A percentile compares a stretch with the other conserved stretches of the same genome.
Evolutionary conservation across 768 basidiomycete genomes (phyloP).

Genomic region (Auriscalpium orientale): DNA sequence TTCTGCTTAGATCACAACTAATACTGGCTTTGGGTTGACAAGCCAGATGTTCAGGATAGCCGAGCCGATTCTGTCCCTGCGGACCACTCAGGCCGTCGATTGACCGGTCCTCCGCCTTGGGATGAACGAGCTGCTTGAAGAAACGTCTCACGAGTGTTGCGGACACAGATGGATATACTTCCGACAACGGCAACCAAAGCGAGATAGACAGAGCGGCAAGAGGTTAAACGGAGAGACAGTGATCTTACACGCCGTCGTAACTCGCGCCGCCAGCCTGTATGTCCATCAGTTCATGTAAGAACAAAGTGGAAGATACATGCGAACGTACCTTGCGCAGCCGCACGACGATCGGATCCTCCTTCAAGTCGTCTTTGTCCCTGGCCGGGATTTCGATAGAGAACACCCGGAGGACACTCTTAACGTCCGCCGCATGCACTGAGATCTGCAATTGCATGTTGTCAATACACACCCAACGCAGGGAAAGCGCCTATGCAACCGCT

Average conservation of each 20-base stretch:
- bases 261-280: conserved; percentile 78
- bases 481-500: neutral
- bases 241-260: conserved; percentile 72
- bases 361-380: conserved; percentile 73
- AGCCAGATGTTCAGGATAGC: too few relatives aligned
- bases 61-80: too few relatives aligned
- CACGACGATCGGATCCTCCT: conserved; percentile 78
- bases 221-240: neutral
- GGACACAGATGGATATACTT: too few relatives aligned
- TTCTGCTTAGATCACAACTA: too few relatives aligned
- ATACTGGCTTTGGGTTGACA: too few relatives aligned
- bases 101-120: too few relatives aligned
- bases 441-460: conserved; percentile 44
- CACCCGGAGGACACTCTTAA: conserved; percentile 69
- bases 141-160: too few relatives aligned
- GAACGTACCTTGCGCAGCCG: conserved; percentile 70
- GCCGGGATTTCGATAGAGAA: conserved; percentile 89
- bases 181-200: too few relatives aligned
- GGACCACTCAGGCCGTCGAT: too few relatives aligned
- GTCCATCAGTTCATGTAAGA: conserved; percentile 8
- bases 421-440: conserved; percentile 85
- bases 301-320: conserved; percentile 18
- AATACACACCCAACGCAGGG: neutral
- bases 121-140: too few relatives aligned
- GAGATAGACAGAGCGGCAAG: neutral